Conservation (phyloP, 805 yeast genomes). For the Schwanniomyces pseudopolymorphus region DNA sequence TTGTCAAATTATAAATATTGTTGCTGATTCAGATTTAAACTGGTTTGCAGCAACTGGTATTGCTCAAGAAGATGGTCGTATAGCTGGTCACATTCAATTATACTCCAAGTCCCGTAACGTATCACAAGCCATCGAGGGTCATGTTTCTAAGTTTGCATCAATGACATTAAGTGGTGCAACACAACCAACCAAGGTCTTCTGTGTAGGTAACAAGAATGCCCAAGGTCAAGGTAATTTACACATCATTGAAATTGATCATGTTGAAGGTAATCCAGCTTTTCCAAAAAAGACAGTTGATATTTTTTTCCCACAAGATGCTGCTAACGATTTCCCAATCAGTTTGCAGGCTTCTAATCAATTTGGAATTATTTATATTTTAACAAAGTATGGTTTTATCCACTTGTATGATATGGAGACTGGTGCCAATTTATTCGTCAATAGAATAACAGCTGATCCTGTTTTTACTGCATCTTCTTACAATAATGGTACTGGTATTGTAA, state of each 20-base stretch:
- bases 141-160: conserved; percentile 86
- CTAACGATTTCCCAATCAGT: conserved; percentile 94
- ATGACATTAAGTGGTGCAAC: conserved; percentile 72
- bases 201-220: conserved; percentile 86
- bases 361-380: conserved; percentile 85
- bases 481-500: conserved; percentile 77
- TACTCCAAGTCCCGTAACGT: conserved; percentile 85
- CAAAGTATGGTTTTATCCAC: conserved; percentile 96
- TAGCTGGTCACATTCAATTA: conserved; percentile 95
- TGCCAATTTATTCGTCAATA: conserved; percentile 86
- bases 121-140: conserved; percentile 97
- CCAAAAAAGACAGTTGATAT: conserved; percentile 88
- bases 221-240: conserved; percentile 74
- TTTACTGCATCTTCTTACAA: conserved; percentile 82
- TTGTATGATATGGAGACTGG: conserved; percentile 93
- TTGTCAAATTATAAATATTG: conserved; percentile 88
- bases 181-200: conserved; percentile 78
- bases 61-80: conserved; percentile 88
- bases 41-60: conserved; percentile 98
- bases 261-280: conserved; percentile 78
- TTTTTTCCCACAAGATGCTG: conserved; percentile 95
- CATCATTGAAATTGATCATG: conserved; percentile 94
- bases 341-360: conserved; percentile 81
- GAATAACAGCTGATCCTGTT: conserved; percentile 94
- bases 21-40: conserved; percentile 71